Evolutionary conservation across 768 basidiomycete species (phyloP).

Genomic region (Lactarius pseudohatsudake): DNA sequence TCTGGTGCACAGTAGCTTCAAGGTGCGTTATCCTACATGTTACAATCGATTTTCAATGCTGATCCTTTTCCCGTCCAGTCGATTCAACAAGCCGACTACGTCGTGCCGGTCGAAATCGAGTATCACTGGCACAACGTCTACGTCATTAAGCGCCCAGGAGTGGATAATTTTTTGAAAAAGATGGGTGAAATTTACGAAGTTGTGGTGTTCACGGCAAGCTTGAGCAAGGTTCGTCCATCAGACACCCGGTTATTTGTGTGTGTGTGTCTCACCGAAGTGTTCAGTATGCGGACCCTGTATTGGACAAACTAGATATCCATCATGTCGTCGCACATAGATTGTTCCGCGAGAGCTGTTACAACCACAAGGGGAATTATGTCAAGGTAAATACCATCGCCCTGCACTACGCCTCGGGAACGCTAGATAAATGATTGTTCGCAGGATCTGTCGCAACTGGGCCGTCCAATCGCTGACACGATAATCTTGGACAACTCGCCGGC

Average conservation of each 20-base stretch:
- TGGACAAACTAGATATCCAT: slow-evolving; percentile 94
- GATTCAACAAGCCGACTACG: slow-evolving; percentile 92
- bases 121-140: slow-evolving; percentile 99
- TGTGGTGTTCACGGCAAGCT: slow-evolving; percentile 95
- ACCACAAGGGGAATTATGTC: slow-evolving; percentile 98
- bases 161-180: slow-evolving; percentile 93
- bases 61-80: slow-evolving; percentile 52
- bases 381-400: slow-evolving; percentile 57
- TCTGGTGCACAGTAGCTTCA: slow-evolving; percentile 96
- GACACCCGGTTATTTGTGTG: neutral
- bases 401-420: neutral
- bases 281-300: slow-evolving; percentile 97
- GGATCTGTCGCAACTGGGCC: slow-evolving; percentile 97
- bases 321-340: slow-evolving; percentile 91
- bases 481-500: slow-evolving; percentile 99
- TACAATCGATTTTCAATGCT: slow-evolving; percentile 8
- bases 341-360: slow-evolving; percentile 98
- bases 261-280: slow-evolving; percentile 24
- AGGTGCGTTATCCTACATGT: slow-evolving; percentile 51
- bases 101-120: slow-evolving; percentile 98
- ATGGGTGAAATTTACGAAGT: slow-evolving; percentile 99
- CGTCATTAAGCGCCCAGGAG: slow-evolving; percentile 97
- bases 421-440: slow-evolving; percentile 35
- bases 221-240: slow-evolving; percentile 77
- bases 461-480: slow-evolving; percentile 90